Conservation (phyloP, 2,329 filamentous ascomycete species). For the Cyclaneusma minus region DNA sequence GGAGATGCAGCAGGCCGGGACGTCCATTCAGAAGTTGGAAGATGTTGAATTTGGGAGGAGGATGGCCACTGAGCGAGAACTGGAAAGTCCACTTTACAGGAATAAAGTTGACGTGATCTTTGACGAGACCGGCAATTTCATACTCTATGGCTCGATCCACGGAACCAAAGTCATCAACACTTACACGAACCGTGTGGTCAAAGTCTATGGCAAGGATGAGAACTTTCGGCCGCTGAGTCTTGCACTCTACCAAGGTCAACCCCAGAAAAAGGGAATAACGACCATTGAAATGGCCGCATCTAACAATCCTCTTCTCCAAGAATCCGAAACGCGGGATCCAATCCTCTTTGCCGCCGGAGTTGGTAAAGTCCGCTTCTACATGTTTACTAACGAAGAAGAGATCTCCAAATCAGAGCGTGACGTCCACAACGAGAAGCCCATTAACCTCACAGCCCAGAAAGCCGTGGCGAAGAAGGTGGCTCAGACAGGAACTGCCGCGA, state of each 20-base stretch:
- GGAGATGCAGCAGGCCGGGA: conserved; percentile 93
- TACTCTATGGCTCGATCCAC: conserved; percentile 82
- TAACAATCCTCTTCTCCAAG: conserved; percentile 79
- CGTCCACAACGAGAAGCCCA: conserved; percentile 88
- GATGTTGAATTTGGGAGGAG: conserved; percentile 84
- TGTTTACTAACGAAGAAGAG: conserved; percentile 86
- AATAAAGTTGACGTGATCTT: conserved; percentile 77
- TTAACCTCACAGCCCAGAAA: conserved; percentile 40
- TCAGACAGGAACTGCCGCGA: conserved; percentile 63
- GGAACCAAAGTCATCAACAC: conserved; percentile 95
- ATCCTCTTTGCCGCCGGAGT: conserved; percentile 74
- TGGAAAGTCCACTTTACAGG: conserved; percentile 54
- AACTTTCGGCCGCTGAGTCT: conserved; percentile 72
- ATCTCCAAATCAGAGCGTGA: conserved; percentile 75
- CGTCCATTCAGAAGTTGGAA: conserved; percentile 65
- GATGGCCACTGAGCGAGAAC: conserved; percentile 70
- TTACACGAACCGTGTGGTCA: conserved; percentile 81
- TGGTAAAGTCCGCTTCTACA: conserved; percentile 87
- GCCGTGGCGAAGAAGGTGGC: conserved; percentile 41
- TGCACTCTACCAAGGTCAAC: conserved; percentile 83
- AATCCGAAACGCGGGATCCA: conserved; percentile 80
- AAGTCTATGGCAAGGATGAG: conserved; percentile 82
- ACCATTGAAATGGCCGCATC: conserved; percentile 97
- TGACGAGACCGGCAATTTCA: conserved; percentile 90
- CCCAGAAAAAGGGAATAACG: conserved; percentile 82